Conservation (phyloP, 805 yeast species). For the Pichia phayaonensis region DNA sequence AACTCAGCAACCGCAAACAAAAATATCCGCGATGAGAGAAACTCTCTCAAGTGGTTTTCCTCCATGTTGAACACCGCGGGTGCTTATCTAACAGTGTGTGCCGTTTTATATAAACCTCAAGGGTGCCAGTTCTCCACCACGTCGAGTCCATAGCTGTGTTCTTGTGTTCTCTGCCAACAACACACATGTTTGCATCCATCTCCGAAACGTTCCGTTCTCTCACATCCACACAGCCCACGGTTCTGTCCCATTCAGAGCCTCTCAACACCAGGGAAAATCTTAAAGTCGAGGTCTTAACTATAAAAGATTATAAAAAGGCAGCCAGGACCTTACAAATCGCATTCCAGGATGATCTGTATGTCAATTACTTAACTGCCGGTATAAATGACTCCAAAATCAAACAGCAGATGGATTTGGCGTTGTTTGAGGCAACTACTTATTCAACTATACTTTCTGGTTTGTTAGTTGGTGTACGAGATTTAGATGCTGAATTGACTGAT, state of each 20-base stretch:
- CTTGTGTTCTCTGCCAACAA: too few species aligned
- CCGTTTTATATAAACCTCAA: background rate
- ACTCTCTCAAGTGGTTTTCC: too few species aligned
- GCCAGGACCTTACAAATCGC: slow-evolving; percentile 47
- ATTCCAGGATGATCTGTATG: slow-evolving; percentile 48
- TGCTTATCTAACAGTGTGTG: background rate
- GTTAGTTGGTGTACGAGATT: slow-evolving; percentile 43
- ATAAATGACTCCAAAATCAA: slow-evolving; percentile 30
- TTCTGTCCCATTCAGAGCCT: background rate
- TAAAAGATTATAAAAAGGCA: slow-evolving; percentile 44
- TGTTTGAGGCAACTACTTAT: slow-evolving; percentile 47
- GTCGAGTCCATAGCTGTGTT: too few species aligned
- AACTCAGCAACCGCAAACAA: too few species aligned
- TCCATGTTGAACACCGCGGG: background rate
- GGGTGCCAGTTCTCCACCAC: too few species aligned
- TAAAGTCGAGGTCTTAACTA: slow-evolving; percentile 26
- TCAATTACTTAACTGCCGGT: slow-evolving; percentile 40
- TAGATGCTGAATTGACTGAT: slow-evolving; percentile 34
- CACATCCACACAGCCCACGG: too few species aligned
- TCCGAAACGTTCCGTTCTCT: background rate
- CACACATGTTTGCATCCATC: background rate
- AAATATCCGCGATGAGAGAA: background rate
- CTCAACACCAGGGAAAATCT: slow-evolving; percentile 9
- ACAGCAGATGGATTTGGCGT: slow-evolving; percentile 38
- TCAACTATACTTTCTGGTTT: slow-evolving; percentile 44